Percentiles rank a stretch among this genome's conserved stretches.
Evolutionary conservation across 1,284 basidiomycete species (phyloP).

Genomic region (Tilletia walkeri): DNA sequence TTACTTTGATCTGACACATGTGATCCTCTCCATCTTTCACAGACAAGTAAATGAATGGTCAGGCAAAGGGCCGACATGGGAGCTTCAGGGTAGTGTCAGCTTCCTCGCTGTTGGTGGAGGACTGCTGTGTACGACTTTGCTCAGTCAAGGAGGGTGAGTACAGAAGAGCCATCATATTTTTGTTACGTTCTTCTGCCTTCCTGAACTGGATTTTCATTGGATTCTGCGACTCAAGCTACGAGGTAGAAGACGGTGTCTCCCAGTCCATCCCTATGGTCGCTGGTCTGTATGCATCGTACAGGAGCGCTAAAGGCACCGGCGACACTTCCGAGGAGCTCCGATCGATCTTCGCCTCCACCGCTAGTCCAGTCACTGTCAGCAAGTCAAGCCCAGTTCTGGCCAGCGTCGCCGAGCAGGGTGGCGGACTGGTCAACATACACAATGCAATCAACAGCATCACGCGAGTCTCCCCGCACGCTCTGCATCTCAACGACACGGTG

Average conservation of each 20-base stretch:
- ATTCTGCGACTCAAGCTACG: neutral
- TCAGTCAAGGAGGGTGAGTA: neutral
- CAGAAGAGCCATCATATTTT: no score
- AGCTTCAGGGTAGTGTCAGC: neutral
- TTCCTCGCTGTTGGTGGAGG: neutral
- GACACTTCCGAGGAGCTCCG: conserved; percentile 52
- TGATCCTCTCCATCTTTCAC: neutral
- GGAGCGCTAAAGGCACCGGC: conserved; percentile 61
- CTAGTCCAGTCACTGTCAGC: conserved; percentile 61
- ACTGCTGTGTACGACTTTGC: neutral
- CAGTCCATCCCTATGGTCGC: neutral
- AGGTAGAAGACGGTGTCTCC: neutral
- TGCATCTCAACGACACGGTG: conserved; percentile 70
- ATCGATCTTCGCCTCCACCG: conserved; percentile 66
- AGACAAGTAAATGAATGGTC: neutral
- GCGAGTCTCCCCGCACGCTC: conserved; percentile 63
- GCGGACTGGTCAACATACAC: conserved; percentile 68
- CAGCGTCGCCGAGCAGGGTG: conserved; percentile 67
- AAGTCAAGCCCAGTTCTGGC: conserved; percentile 61
- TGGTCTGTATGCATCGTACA: conserved; percentile 62
- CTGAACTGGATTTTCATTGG: neutral
- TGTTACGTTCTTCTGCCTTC: neutral
- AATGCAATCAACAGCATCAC: conserved; percentile 64
- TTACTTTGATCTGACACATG: neutral
- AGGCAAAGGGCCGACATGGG: neutral